Evolutionary conservation across 805 yeast genomes (phyloP).

Genomic region (Suhomyces canberraensis): DNA sequence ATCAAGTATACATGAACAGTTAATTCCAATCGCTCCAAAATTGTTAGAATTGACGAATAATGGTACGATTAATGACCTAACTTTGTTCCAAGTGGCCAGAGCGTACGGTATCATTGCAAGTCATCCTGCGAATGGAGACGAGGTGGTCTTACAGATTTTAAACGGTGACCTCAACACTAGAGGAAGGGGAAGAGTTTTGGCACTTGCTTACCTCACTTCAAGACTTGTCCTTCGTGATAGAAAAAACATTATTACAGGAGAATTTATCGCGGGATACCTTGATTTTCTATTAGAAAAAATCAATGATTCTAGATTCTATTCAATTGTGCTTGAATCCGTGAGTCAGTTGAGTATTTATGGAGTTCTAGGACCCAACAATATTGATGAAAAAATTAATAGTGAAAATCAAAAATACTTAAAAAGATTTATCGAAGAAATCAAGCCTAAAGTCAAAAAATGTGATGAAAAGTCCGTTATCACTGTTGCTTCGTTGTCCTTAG

Average conservation of each 20-base stretch:
- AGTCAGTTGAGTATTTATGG: slow-evolving; percentile 48
- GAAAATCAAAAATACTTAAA: slow-evolving; percentile 15
- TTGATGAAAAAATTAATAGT: slow-evolving; percentile 7
- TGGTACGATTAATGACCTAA: slow-evolving; percentile 18
- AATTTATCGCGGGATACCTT: slow-evolving; percentile 3
- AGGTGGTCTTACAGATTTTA: slow-evolving; percentile 8
- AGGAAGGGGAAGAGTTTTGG: slow-evolving; percentile 21
- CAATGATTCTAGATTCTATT: slow-evolving; percentile 20
- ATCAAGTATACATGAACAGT: slow-evolving; percentile 17
- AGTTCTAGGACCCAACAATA: slow-evolving; percentile 39
- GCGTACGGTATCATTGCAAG: slow-evolving; percentile 49
- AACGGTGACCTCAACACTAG: slow-evolving; percentile 3
- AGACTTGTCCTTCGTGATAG: slow-evolving; percentile 37
- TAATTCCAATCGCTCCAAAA: slow-evolving; percentile 15
- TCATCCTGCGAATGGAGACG: slow-evolving; percentile 26
- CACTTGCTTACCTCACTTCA: slow-evolving; percentile 45
- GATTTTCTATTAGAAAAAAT: slow-evolving; percentile 7
- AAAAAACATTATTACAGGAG: slow-evolving; percentile 1
- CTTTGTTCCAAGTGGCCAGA: slow-evolving; percentile 36
- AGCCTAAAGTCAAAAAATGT: slow-evolving; percentile 46
- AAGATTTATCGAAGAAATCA: slow-evolving; percentile 19
- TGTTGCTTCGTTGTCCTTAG: slow-evolving; percentile 53
- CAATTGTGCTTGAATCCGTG: slow-evolving; percentile 34
- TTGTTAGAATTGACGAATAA: slow-evolving; percentile 25
- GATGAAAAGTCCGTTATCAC: slow-evolving; percentile 60